A percentile compares a stretch with the other conserved stretches of the same genome.
phyloP scores from a whole-genome alignment of 2,329 filamentous ascomycete genomes.

The Verticillium longisporum region DNA sequence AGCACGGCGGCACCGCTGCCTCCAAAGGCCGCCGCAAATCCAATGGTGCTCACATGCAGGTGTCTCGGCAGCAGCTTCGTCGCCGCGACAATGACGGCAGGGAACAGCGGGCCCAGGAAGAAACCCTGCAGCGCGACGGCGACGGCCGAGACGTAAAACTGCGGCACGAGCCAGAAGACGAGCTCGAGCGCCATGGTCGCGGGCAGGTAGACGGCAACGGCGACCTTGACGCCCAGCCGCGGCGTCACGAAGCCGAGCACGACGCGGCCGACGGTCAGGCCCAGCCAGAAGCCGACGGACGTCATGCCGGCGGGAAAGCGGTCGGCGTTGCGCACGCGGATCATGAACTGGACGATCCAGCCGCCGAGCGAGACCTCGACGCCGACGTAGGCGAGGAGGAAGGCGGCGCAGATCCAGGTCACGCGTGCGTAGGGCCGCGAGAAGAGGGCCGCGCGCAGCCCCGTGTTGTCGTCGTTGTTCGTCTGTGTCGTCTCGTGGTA shows the following conservation, averaged over 20 bases:
- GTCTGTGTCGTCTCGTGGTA: slow-evolving; percentile 35
- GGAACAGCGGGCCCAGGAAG: slow-evolving; percentile 74
- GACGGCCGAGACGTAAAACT: slow-evolving; percentile 68
- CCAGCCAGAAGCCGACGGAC: slow-evolving; percentile 76
- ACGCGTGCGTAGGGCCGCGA: slow-evolving; percentile 38
- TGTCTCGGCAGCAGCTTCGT: slow-evolving; percentile 64
- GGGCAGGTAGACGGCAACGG: slow-evolving; percentile 57
- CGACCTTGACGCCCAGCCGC: slow-evolving; percentile 60
- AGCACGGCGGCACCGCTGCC: slow-evolving; percentile 64
- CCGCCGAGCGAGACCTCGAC: slow-evolving; percentile 70
- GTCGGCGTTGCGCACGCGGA: slow-evolving; percentile 60
- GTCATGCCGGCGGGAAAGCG: slow-evolving; percentile 67
- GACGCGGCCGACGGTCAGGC: slow-evolving; percentile 65
- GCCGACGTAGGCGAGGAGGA: slow-evolving; percentile 71
- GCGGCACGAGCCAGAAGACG: slow-evolving; percentile 75
- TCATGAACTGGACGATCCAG: slow-evolving; percentile 84
- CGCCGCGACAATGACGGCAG: slow-evolving; percentile 61
- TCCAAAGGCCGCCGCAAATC: slow-evolving; percentile 71
- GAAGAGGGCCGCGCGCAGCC: slow-evolving; percentile 31
- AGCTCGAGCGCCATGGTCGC: slow-evolving; percentile 60
- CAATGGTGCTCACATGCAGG: slow-evolving; percentile 70
- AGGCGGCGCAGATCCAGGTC: slow-evolving; percentile 65
- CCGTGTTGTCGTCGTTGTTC: slow-evolving; percentile 10
- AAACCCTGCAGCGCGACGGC: slow-evolving; percentile 68
- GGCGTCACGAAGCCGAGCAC: slow-evolving; percentile 69